These are phyloP conservation scores for Nitzschia sp. DNA, from an alignment of 108 stramenopile species.

Conservation along the genomic window DNA sequence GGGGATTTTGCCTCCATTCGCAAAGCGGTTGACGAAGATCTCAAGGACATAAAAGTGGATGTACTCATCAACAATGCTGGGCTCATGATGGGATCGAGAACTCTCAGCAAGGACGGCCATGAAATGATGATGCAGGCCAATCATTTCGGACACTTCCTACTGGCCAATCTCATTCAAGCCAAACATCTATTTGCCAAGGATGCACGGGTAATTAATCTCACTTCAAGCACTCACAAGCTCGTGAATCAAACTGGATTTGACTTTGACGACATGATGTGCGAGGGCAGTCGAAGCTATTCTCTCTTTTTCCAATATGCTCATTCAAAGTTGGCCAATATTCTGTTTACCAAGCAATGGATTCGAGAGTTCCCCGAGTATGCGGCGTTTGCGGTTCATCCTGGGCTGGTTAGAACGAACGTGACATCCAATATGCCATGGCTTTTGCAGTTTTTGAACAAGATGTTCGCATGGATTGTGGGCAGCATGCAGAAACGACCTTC, in stretches of 20 bases:
- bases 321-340: constrained; percentile 84
- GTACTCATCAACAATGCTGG: constrained; percentile 86
- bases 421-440: constrained; percentile 82
- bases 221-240: constrained; percentile 46
- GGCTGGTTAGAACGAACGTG: constrained; percentile 87
- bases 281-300: constrained; percentile 53
- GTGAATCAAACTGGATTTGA: constrained; percentile 51
- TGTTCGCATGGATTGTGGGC: constrained; percentile 51
- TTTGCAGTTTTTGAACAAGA: constrained; percentile 55
- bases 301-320: constrained; percentile 86
- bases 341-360: constrained; percentile 71
- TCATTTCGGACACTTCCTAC: constrained; percentile 83
- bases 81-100: constrained; percentile 69
- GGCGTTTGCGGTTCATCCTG: constrained; percentile 79
- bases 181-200: constrained; percentile 26
- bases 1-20: constrained; percentile 53
- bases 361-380: constrained; percentile 39
- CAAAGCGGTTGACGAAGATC: constrained; percentile 27
- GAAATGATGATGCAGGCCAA: constrained; percentile 87
- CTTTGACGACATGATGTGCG: constrained; percentile 70
- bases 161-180: constrained; percentile 62
- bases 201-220: constrained; percentile 34
- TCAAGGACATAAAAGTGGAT: constrained; percentile 42
- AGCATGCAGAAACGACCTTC: constrained; percentile 72
- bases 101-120: constrained; percentile 52